phyloP scores from a whole-genome alignment of 2,329 filamentous ascomycete species.

The Lachnellula occidentalis region DNA sequence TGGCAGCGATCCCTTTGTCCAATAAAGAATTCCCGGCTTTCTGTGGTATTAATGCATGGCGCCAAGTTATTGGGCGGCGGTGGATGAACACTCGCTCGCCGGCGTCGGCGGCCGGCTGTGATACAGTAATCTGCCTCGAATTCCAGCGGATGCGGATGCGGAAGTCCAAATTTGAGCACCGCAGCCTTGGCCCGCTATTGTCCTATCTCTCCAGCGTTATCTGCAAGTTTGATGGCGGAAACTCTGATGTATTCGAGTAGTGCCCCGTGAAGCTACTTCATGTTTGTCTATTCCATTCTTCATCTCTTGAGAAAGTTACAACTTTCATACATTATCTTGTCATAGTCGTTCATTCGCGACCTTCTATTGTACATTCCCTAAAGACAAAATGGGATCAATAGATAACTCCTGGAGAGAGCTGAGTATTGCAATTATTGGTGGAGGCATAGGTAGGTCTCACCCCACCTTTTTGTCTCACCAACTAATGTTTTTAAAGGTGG shows the following conservation, averaged over 20 bases:
- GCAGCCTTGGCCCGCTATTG: slow-evolving; percentile 15
- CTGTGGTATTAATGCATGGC: slow-evolving; percentile 31
- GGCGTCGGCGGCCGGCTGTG: no score
- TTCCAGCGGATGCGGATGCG: background rate
- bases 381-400: slow-evolving; percentile 18
- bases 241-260: background rate
- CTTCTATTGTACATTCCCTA: background rate
- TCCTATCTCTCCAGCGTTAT: slow-evolving; percentile 3
- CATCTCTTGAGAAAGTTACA: background rate
- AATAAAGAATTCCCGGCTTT: no score
- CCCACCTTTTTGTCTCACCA: background rate
- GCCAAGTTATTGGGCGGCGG: no score
- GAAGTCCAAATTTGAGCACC: slow-evolving; percentile 18
- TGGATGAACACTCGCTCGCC: no score
- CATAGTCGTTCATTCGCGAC: background rate
- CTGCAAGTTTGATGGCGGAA: background rate
- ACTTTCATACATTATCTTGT: background rate
- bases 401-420: slow-evolving; percentile 11
- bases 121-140: background rate
- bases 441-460: slow-evolving; percentile 15
- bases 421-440: slow-evolving; percentile 18
- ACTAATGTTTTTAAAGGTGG: slow-evolving; percentile 35
- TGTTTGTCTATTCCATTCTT: background rate
- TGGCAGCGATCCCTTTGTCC: no score
- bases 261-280: background rate